Evolutionary conservation across 306 rosid species (phyloP).

Genomic region (Betula pendula): DNA sequence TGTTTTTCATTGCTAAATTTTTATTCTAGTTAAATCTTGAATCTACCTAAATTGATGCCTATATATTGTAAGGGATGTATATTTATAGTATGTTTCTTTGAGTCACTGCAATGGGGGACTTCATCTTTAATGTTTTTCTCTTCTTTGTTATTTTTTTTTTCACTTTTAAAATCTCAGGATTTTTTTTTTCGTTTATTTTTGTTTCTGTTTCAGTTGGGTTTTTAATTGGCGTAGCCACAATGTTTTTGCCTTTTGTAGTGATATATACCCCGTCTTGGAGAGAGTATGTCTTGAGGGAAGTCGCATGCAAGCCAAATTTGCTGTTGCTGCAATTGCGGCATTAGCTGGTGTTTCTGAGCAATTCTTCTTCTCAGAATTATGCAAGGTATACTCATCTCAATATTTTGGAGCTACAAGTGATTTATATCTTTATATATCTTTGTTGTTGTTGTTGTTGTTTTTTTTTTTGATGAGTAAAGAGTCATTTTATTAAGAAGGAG

Average conservation of each 20-base stretch:
- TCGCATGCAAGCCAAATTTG: conserved; percentile 74
- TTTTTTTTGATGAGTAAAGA: too few relatives aligned
- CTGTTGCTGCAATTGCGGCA: conserved; percentile 71
- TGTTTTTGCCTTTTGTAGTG: conserved; percentile 45
- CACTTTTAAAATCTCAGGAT: neutral
- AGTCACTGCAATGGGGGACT: neutral
- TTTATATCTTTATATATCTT: too few relatives aligned
- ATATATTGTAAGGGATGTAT: neutral
- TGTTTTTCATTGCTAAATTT: neutral
- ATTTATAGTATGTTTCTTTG: neutral
- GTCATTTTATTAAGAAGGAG: too few relatives aligned
- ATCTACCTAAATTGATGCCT: neutral
- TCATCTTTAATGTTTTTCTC: neutral
- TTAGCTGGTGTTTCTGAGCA: conserved; percentile 45
- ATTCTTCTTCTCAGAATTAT: conserved; percentile 46
- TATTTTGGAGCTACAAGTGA: neutral
- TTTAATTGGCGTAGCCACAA: conserved; percentile 18
- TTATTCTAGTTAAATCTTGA: neutral
- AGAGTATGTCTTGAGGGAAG: conserved; percentile 70
- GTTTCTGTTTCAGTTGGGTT: conserved; percentile 2
- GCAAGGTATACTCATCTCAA: conserved; percentile 55
- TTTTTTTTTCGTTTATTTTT: conserved; percentile 6
- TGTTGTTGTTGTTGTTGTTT: too few relatives aligned
- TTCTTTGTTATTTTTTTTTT: neutral
- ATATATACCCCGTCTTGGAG: conserved; percentile 64